Base-by-base conservation (phyloP, 2,329 filamentous ascomycete genomes). In the Sporothrix globosa region DNA sequence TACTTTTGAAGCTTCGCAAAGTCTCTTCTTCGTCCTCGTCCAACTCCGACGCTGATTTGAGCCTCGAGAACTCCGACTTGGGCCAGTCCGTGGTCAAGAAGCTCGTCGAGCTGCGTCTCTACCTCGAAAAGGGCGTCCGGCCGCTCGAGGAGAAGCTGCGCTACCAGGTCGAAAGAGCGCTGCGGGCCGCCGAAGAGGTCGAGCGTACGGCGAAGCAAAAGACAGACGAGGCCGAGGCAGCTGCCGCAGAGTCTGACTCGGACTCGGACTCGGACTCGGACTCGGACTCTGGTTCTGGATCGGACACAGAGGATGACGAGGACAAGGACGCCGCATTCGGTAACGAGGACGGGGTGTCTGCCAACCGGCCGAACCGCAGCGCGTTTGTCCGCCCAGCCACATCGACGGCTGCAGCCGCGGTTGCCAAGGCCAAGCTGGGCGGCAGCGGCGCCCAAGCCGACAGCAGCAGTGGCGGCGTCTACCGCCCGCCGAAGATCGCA, bases 131-230 rank as follows among this genome's bases (percentile, higher is more conserved):
- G 78, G 96, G 96, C 74, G 92, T 97, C 3, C 89, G 92, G 19
- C 96, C 96, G 0, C 82, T 98, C 19, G 96, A 99, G 81, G 91
- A 91, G 74, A 92, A 94, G 76, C 82, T 99, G 73, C 95, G 93
- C 74, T 99, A 97, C 81, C 94, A 97, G 78, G 93, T 99, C 76
- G 95, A 98, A 80, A 96, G 97, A 78, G 93, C 97, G 34, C 85
- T 99, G 24, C 91, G 93, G 73, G 92, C 93, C 0, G 93, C 93
- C 48, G 92, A 97, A 72, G 90, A 95, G 75, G 86, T 88, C 4
- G 86, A 90, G 73, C 83, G 86, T 46, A 78, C 77, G 5, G 78
- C 80, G 7, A 77, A 80, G 61, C 80, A 76, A 4, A 77, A 78
- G 65, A 77, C 76, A 3, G 80, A 79, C 3, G 75, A 76, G 2